Base-by-base conservation (phyloP, 2,329 filamentous ascomycete genomes). In the Metarhizium sp. region DNA sequence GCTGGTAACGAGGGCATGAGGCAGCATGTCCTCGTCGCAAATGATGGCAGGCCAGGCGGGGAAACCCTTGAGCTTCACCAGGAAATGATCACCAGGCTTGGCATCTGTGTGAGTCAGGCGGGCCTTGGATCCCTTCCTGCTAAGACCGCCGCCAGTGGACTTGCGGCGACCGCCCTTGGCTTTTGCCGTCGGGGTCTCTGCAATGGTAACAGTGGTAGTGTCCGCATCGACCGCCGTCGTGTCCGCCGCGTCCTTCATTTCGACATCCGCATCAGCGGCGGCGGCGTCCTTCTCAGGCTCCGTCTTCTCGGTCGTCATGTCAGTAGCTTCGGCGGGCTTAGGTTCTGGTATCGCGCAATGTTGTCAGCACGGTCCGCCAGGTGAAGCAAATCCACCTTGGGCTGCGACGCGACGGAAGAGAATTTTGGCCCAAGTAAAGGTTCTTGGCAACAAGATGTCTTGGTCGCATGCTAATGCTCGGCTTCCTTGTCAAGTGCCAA, bases 1-100 rank as follows among this genome's bases (percentile, higher is more conserved):
- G 49, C 81, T 82, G 64, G 80, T 87, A 54, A 95, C 73, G 29
- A 99, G 80, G 14, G 80, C 84, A 56, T 85, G 78, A 2, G 94
- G 92, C 20, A 99, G 84, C 86, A 99, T 97, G 59, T 87, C 85
- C 71, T 99, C 92, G 68, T 96, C 91, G 69, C 90, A 94, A 63
- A 99, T 84, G 67, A 99, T 88, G 54, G 90, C 87, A 16, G 94
- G 94, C 94, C 94, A 99, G 43, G 90, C 86, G 36, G 94, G 90
- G 71, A 90, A 95, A 58, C 92, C 94, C 78, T 95, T 96, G 71
- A 99, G 85, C 71, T 92, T 89, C 60, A 95, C 90, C 67, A 95
- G 85, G 73, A 88, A 97, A 73, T 92, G 88, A 65, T 97, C 87
- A 62, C 95, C 94, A 4, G 94, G 89, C 75, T 95, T 80, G 60